Evolutionary conservation across 805 yeast genomes (phyloP), one percentile per base, ranked within the genome.

Genomic region (Nakazawaea ishiwadae): DNA sequence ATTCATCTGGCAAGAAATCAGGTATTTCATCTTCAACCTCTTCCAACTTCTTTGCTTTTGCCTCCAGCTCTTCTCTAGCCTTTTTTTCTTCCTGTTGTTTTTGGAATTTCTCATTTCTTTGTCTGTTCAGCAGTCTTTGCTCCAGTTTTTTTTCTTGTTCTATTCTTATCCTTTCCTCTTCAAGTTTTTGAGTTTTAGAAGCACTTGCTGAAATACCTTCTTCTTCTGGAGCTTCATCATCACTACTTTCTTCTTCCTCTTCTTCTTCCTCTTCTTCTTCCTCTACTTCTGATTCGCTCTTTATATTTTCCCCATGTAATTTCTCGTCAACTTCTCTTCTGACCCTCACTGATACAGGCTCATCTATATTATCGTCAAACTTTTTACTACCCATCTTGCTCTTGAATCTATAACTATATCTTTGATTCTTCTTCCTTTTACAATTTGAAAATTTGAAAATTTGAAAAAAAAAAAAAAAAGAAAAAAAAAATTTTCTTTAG

Each of bases 1-100:
- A 55, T 1, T 65, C 69, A 21, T 53, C 56, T 2, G 75, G 69
- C 27, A 71, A 52, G 33, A 62, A 60, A 39, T 66, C 71, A 4
- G 66, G 59, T 5, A 54, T 39, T n/a, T 56, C 58, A 6, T 47
- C 53, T 2, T 49, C 51, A 6, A 39, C 46, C 2, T 43, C 42
- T n/a, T 45, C 48, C 21, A 35, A 17, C 28, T 40, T 29, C 33
- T 41, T 26, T 28, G 42, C 36, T 18, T 21, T 8, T 23, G 26
- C 26, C 7, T 23, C 26, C 26, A 8, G 10, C 10, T 7, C 26
- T 10, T 23, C 26, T 23, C 26, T 23, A 7, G 42, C 28, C 31
- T 53, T 56, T 35, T 55, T 53, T 28, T 50, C 58, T 30, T 53
- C 41, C 46, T 65, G 67, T 40, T 66, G 68, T 37, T 58, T 58